phyloP scores from a whole-genome alignment of 257 asterid species.

The Solanum ossicruentum region DNA sequence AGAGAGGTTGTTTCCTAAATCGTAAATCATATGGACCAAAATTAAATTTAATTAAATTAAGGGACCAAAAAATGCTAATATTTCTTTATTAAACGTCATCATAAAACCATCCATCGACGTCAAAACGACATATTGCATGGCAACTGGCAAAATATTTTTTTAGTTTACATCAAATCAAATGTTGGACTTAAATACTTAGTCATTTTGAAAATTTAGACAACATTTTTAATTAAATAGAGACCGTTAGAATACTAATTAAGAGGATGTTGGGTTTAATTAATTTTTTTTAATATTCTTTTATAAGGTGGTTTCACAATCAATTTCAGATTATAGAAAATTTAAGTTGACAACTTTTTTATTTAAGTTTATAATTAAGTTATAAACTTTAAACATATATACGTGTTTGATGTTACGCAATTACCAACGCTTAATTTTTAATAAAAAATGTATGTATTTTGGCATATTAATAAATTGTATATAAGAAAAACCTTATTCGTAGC shows the following conservation, averaged over 20 bases:
- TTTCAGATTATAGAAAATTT: background rate
- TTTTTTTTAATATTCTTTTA: background rate
- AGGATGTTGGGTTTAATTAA: background rate
- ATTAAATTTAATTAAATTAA: background rate
- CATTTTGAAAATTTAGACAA: background rate
- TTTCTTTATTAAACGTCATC: background rate
- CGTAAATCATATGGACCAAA: background rate
- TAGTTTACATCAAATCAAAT: background rate
- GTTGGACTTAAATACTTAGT: background rate
- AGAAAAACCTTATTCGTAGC: too few relatives aligned
- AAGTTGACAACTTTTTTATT: background rate
- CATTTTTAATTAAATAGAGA: background rate
- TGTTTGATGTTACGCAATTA: background rate
- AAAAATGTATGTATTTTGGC: background rate
- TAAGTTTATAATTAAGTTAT: background rate
- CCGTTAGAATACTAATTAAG: background rate
- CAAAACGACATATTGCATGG: background rate
- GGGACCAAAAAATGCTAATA: background rate
- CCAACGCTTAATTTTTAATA: background rate
- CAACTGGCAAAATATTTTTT: background rate
- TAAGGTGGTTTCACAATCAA: background rate
- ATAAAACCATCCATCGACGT: background rate
- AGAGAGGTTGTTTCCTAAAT: too few relatives aligned
- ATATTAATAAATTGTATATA: too few relatives aligned
- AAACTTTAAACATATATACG: background rate